phyloP scores from a whole-genome alignment of 1,284 basidiomycete species.

The Fistulina hepatica region DNA sequence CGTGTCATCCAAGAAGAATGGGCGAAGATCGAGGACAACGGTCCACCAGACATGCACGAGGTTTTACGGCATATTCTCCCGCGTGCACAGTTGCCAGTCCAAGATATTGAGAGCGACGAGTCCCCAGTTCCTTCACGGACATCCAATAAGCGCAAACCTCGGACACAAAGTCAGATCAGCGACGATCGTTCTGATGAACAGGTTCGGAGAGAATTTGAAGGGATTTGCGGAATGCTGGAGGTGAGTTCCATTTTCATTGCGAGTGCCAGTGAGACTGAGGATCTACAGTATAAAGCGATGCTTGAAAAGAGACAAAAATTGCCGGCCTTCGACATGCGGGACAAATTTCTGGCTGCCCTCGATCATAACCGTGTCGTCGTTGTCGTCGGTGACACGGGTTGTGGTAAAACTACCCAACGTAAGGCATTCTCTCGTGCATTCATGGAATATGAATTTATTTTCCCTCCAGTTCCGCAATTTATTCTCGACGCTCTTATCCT shows the following conservation, averaged over 20 bases:
- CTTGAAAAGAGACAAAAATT: constrained; percentile 48
- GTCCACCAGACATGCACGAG: constrained; percentile 60
- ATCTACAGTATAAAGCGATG: constrained; percentile 43
- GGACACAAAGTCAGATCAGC: constrained; percentile 12
- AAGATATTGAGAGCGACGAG: constrained; percentile 7
- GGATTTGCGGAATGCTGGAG: constrained; percentile 33
- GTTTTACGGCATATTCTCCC: constrained; percentile 59
- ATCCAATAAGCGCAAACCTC: neutral
- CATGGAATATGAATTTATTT: constrained; percentile 3
- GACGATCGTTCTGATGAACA: constrained; percentile 25
- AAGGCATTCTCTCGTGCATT: constrained; percentile 12
- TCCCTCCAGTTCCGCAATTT: constrained; percentile 69
- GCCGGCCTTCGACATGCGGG: constrained; percentile 65
- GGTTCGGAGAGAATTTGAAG: constrained; percentile 41
- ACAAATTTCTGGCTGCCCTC: constrained; percentile 54
- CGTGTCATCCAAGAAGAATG: constrained; percentile 66
- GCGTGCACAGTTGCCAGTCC: constrained; percentile 11
- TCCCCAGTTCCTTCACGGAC: neutral
- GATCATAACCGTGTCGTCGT: constrained; percentile 60
- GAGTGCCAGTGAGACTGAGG: constrained; percentile 2
- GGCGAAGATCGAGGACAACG: constrained; percentile 51
- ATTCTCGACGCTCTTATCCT: constrained; percentile 77
- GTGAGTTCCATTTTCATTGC: constrained; percentile 14
- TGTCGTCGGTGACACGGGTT: constrained; percentile 79
- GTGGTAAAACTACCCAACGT: constrained; percentile 86